A percentile compares a stretch with the other conserved stretches of the same genome.
Conservation (phyloP, 2,329 filamentous ascomycete species). For the Aspergillus novofumigatus region DNA sequence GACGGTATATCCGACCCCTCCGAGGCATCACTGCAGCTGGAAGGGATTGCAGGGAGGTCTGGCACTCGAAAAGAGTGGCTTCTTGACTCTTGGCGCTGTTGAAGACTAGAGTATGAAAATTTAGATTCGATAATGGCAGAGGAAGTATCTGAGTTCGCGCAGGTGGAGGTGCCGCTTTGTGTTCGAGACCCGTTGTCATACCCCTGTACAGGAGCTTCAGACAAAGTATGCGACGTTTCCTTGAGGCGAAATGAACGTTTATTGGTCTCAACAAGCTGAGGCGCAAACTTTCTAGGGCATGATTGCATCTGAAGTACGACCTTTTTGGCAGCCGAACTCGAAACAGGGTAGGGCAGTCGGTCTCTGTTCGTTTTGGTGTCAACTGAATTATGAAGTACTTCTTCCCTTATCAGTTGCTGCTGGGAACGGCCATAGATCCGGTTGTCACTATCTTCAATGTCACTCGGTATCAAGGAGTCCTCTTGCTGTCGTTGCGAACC, state of each 20-base stretch:
- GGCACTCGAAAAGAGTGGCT: constrained; percentile 59
- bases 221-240: constrained; percentile 40
- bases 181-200: not conserved
- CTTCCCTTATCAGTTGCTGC: too few relatives aligned
- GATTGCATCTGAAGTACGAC: not conserved
- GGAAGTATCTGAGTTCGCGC: constrained; percentile 49
- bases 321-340: not conserved
- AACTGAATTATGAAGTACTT: not conserved
- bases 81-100: constrained; percentile 34
- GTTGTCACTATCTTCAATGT: too few relatives aligned
- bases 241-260: constrained; percentile 65
- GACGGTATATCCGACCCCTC: constrained; percentile 41
- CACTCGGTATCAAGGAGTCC: too few relatives aligned
- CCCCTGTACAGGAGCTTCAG: not conserved
- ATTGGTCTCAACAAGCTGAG: constrained; percentile 77
- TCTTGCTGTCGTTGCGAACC: too few relatives aligned
- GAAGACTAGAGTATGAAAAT: constrained; percentile 43
- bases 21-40: constrained; percentile 53
- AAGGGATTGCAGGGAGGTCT: constrained; percentile 58
- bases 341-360: not conserved
- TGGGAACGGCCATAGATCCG: too few relatives aligned
- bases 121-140: constrained; percentile 49
- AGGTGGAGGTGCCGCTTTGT: constrained; percentile 38
- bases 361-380: not conserved
- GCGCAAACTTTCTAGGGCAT: constrained; percentile 57